A percentile compares a stretch with the other conserved stretches of the same genome.
phyloP scores from a whole-genome alignment of 441 rosid genomes.

The Croton setiger region DNA sequence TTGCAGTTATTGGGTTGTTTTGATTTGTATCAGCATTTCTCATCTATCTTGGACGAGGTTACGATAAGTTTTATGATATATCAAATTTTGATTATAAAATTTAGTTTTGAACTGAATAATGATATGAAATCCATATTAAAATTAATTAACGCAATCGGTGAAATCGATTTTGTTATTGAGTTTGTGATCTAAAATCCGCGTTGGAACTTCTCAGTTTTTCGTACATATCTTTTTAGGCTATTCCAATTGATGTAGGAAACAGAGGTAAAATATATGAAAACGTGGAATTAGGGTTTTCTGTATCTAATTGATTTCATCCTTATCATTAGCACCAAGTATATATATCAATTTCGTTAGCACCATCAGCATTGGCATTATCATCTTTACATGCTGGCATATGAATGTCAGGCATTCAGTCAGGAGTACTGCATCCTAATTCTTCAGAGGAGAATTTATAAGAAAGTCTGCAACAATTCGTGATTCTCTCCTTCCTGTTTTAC shows the following conservation, averaged over 20 bases:
- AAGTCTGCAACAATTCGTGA: background rate
- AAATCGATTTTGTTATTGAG: background rate
- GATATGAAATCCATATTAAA: background rate
- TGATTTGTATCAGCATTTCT: background rate
- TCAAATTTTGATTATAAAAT: background rate
- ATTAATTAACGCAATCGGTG: background rate
- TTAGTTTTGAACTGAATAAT: background rate
- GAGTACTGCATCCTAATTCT: too few species aligned
- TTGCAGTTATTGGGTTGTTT: background rate
- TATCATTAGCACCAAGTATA: background rate
- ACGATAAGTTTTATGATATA: background rate
- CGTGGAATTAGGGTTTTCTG: background rate
- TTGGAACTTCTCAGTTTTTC: background rate
- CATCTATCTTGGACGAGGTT: background rate
- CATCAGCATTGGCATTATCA: background rate
- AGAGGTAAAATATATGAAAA: background rate
- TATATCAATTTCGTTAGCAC: background rate
- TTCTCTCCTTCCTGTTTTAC: background rate
- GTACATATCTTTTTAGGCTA: background rate
- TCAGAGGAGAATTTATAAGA: background rate
- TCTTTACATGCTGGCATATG: background rate
- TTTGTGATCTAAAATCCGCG: background rate
- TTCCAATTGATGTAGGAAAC: background rate
- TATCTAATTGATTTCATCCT: background rate
- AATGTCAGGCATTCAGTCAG: background rate